These are phyloP conservation scores for Quercus rubra DNA, from an alignment of 306 rosid genomes.

Conservation along the genomic window DNA sequence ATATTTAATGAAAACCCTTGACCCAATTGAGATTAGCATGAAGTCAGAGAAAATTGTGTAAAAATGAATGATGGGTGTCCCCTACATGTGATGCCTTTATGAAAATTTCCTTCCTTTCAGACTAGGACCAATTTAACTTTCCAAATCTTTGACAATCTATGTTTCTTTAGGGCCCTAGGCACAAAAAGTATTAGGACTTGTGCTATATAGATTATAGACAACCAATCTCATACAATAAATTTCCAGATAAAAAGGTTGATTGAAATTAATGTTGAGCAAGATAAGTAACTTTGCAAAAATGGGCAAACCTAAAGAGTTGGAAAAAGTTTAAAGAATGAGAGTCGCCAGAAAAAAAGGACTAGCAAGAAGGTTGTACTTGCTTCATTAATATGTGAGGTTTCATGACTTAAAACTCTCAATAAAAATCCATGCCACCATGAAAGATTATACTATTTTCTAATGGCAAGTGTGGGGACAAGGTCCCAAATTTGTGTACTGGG, in stretches of 20 bases:
- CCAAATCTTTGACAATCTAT: constrained; percentile 29
- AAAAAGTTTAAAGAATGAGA: background rate
- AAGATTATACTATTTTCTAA: too few relatives aligned
- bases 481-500: too few relatives aligned
- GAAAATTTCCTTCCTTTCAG: background rate
- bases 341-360: background rate
- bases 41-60: too few relatives aligned
- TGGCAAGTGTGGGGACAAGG: too few relatives aligned
- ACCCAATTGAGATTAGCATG: too few relatives aligned
- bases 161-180: background rate
- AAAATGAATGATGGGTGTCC: background rate
- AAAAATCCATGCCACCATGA: too few relatives aligned
- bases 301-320: background rate
- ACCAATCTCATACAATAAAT: background rate
- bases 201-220: background rate
- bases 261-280: background rate
- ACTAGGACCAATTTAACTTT: background rate
- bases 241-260: background rate
- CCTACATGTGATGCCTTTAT: constrained; percentile 27
- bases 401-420: background rate
- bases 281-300: background rate
- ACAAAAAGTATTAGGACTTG: too few relatives aligned
- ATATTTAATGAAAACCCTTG: too few relatives aligned
- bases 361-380: background rate
- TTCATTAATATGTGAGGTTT: background rate